Base-by-base conservation (phyloP, 2,329 filamentous ascomycete genomes). In the Emergomyces orientalis region DNA sequence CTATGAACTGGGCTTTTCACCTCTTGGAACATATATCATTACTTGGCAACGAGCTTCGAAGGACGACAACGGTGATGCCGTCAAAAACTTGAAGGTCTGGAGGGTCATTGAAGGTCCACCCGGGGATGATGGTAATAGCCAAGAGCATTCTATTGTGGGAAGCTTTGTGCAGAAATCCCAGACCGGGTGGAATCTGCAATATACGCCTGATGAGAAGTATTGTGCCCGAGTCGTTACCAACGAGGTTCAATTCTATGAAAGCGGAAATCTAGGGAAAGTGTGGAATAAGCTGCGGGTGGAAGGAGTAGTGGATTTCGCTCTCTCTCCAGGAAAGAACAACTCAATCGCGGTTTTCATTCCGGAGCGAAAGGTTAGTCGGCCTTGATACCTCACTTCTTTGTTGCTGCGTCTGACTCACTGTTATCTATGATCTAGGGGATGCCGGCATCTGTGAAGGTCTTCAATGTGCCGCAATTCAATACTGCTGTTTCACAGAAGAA, bases 21-120 rank as follows among this genome's bases (percentile, higher is more conserved):
- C 93, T 5, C 82, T 87, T 62, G 94, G 94, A 65, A 94, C 90
- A 63, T 99, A 90, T 77, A 81, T 97, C 74, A 96, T 96, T 74
- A 97, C 94, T 61, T 97, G 92, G 91, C 93, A 99, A 80, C 87
- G 94, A 43, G 89, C 91, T 9, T 83, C 85, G 68, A 97, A 97
- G 80, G 93, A 97, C 72, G 93, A 93, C 72, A 88, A 89, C 65
- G 94, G 94, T 63, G 91, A 97, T 76, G 91, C 94, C 55, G 88
- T 86, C 69, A 97, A 96, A 84, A 99, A 99, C 75, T 81, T 99
- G 67, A 97, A 97, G 82, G 88, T 99, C 70, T 99, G 94, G 94
- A 86, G 87, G 73, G 91, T 90, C 43, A 79, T 90, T 62, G 89
- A 93, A 72, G 86, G 89, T 9, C 75, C 76, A 62, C 75, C 82